These are phyloP conservation scores for Moelleriella libera DNA, from an alignment of 2,329 filamentous ascomycete species.

Conservation along the genomic window DNA sequence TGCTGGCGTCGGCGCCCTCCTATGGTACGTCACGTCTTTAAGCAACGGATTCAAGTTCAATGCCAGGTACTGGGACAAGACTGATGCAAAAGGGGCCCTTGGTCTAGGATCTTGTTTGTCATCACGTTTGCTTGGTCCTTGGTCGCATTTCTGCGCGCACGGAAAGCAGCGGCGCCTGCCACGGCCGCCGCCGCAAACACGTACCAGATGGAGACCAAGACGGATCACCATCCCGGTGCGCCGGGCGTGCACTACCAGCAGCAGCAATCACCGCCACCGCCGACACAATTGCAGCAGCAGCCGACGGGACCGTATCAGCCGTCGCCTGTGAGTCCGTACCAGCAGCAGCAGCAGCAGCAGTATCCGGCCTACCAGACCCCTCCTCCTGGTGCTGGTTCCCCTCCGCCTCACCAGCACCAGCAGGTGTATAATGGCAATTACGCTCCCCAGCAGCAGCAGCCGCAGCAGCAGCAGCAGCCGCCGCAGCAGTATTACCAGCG, in stretches of 20 bases:
- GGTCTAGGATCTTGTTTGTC: slow-evolving; percentile 22
- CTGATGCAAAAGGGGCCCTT: neutral
- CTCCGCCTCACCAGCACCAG: neutral
- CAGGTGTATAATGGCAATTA: neutral
- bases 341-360: neutral
- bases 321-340: neutral
- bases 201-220: slow-evolving; percentile 20
- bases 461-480: neutral
- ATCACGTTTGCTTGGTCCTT: slow-evolving; percentile 21
- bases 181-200: slow-evolving; percentile 8
- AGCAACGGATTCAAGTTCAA: no score
- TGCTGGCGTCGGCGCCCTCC: slow-evolving; percentile 28
- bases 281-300: neutral
- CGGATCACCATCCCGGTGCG: slow-evolving; percentile 6
- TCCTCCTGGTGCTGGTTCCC: no score
- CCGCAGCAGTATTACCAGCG: slow-evolving; percentile 1
- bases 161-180: slow-evolving; percentile 22
- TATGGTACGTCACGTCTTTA: slow-evolving; percentile 18
- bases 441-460: neutral
- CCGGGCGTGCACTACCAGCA: neutral
- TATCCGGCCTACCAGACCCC: neutral
- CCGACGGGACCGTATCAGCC: neutral
- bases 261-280: neutral
- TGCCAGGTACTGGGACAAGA: no score
- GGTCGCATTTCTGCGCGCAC: slow-evolving; percentile 18